Evolutionary conservation across 2,329 filamentous ascomycete genomes (phyloP), one percentile per base, ranked within the genome.

Genomic region (Purpureocillium lavendulum): DNA sequence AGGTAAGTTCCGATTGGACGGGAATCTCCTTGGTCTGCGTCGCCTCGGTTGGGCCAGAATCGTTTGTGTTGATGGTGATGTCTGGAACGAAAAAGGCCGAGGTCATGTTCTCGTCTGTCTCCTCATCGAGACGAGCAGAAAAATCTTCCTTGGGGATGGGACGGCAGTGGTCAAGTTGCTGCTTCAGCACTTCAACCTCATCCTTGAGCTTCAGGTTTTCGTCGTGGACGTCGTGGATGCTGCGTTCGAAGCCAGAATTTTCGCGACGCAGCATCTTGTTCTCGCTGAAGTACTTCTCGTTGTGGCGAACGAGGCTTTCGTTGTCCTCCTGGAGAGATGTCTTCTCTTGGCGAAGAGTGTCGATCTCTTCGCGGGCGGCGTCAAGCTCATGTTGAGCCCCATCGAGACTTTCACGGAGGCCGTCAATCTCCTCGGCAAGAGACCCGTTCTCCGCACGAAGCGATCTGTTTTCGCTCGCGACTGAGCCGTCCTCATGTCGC

Each of bases 21-120:
- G 51, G 49, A 43, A 55, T 36, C 4, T 62, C 57, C 36, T 53
- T 53, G 3, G 54, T 56, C 35, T 56, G 54, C 4, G 56, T 60
- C 41, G 51, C 54, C 42, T 66, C 59, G 8, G 39, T 42, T 3
- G 45, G 45, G 7, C 38, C 56, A 17, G 55, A 50, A 16, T 60
- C 57, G 39, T 66, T 64, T 4, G 59, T 63, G 40, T 71, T 66
- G 28, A 75, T 61, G 2, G 73, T 77, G 44, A 77, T 76, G 45
- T 78, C 74, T 16, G 74, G 72, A 41, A 77, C 61, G 47, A 77
- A 75, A 48, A 76, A 70, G 4, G 71, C 73, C 6, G 74, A 77
- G 1, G 73, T 77, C 68, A 77, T 74, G 45, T 75, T 73, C 30
- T 75, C 71, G 36, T 67, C 66, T 7, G 58, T 62, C 40, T 60